Base-by-base conservation (phyloP, 2,329 filamentous ascomycete genomes). In the Stachybotrys echinatus region DNA sequence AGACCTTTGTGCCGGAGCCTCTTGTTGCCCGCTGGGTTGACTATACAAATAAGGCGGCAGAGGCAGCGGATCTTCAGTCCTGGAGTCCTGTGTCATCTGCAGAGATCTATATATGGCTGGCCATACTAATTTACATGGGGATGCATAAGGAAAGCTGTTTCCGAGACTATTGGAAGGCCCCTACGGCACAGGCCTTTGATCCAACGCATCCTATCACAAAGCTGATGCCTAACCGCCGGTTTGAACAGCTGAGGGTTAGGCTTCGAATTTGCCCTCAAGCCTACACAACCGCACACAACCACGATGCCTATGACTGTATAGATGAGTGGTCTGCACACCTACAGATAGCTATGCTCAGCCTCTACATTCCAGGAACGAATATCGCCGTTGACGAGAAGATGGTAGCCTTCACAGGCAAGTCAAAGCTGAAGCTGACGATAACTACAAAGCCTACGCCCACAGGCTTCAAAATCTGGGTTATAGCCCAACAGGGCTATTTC, bases 101-200 rank as follows among this genome's bases (percentile, higher is more conserved):
- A 23, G 42, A 44, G n/a, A 20, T 44, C 12, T 44, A 44, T 44
- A 20, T 44, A 44, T 44, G 42, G 42, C 21, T 44, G 23, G 42
- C 8, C 10, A 44, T 44, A 21, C 12, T 17, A 12, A 44, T 44
- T 21, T 23, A 44, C 10, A 44, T 44, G 39, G 19, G 8, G 12
- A 12, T 20, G 12, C 42, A 20, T 8, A 20, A 20, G n/a, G 20
- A 44, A 20, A 19, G 6, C n/a, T 7, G 18, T 10, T 20, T 6
- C 12, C 12, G 10, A 12, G 42, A 44, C 42, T 23, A 21, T 23
- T 44, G 42, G 42, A 44, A n/a, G 42, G 42, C 14, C 42, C 42
- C 39, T 12, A 20, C 12, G 20, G 8, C 18, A 8, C 10, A 21
- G 18, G 42, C 14, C 14, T 21, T 21, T 14, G 18, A 12, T 8